Evolutionary conservation across 495 filamentous ascomycete genomes (phyloP), one percentile per base, ranked within the genome.

Genomic region (Penicillium goetzii): DNA sequence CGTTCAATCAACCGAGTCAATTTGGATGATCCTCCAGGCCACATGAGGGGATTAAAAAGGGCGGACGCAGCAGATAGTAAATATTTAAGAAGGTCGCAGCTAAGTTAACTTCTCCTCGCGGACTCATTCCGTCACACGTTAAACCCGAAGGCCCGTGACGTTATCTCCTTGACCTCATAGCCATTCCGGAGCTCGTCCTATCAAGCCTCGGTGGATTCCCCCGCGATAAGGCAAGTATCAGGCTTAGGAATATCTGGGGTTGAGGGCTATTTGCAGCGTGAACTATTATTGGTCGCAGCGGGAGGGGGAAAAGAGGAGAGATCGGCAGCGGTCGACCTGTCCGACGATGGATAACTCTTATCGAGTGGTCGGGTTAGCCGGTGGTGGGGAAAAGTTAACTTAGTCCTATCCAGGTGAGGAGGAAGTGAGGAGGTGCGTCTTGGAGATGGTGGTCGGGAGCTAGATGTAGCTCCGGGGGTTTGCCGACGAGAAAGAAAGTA

Each of bases 291-390:
- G 69, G 67, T 15, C 47, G 17, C 4, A 8, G 14, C 10, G 34
- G 47, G 63, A 60, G 64, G 67, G 67, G 67, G 67, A 61, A 32
- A 32, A 56, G 68, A 65, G 66, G 66, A 58, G 60, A 62, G 65
- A 68, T 71, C 69, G 66, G 63, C 68, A 67, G 57, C 26, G 9
- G 41, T 34, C 21, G 9, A 23, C 19, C 21, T 5, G n/a, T 43
- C 41, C 25, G 40, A 36, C 32, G 52, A 54, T 17, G 28, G 58
- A 57, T 36, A 12, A 30, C n/a, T 11, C 43, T 59, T 49, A 38
- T 33, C 50, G 23, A 10, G 25, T 30, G 45, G 45, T 5, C 38
- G 33, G 32, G 14, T 26, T 54, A 34, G 51, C 51, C 51, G 51
- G 41, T 45, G 17, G 28, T 55, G 33, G 52, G 2, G 47, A 30